phyloP scores from a whole-genome alignment of 2,329 filamentous ascomycete species.

The Penicillium sp. region DNA sequence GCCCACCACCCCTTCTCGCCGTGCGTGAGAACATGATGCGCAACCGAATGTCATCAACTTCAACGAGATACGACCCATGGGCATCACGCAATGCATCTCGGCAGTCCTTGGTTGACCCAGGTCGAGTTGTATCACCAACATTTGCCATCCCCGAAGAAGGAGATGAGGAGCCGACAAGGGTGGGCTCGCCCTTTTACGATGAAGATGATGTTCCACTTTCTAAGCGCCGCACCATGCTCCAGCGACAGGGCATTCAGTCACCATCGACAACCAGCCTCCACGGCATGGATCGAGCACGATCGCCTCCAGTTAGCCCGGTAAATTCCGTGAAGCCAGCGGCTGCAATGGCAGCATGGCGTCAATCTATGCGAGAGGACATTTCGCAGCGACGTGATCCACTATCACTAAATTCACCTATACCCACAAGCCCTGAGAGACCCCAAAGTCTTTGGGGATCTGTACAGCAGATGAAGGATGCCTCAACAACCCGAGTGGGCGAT shows the following conservation, averaged over 20 bases:
- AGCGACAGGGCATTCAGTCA: slow-evolving; percentile 53
- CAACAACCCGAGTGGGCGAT: slow-evolving; percentile 63
- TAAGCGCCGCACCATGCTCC: slow-evolving; percentile 66
- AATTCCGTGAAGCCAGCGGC: slow-evolving; percentile 47
- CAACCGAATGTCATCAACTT: slow-evolving; percentile 42
- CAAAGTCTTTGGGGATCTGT: slow-evolving; percentile 63
- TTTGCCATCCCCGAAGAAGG: slow-evolving; percentile 32
- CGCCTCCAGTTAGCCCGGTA: slow-evolving; percentile 12
- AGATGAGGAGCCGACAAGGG: slow-evolving; percentile 1
- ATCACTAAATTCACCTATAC: slow-evolving; percentile 30
- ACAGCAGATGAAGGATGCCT: slow-evolving; percentile 61
- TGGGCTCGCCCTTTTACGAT: slow-evolving; percentile 34
- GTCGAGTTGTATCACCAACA: slow-evolving; percentile 21
- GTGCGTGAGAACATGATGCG: slow-evolving; percentile 58
- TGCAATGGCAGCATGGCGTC: slow-evolving; percentile 69
- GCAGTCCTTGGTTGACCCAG: slow-evolving; percentile 27
- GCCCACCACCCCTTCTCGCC: slow-evolving; percentile 55
- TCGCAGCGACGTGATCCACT: slow-evolving; percentile 40
- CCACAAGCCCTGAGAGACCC: slow-evolving; percentile 61
- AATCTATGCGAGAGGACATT: slow-evolving; percentile 67
- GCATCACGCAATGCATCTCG: slow-evolving; percentile 31
- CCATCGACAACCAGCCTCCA: slow-evolving; percentile 58
- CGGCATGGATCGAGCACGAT: slow-evolving; percentile 13
- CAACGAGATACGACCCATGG: slow-evolving; percentile 38
- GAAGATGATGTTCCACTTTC: slow-evolving; percentile 74